A percentile compares a stretch with the other conserved stretches of the same genome.
Evolutionary conservation across 2,329 filamentous ascomycete species (phyloP).

Genomic region (Colletotrichum cordylinicola): DNA sequence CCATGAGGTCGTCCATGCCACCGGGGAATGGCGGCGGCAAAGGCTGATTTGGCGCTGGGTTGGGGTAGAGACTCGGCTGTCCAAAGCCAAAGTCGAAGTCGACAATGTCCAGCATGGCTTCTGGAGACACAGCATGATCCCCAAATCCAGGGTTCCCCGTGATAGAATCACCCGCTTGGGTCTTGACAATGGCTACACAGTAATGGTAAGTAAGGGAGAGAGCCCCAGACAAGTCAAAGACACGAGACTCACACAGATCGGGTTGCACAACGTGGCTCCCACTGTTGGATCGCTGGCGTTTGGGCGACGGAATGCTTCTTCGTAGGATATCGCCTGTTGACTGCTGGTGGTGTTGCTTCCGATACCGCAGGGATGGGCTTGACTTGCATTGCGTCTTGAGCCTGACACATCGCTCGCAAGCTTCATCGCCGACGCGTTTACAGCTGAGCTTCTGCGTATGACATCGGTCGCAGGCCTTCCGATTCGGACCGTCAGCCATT

Average conservation of each 20-base stretch:
- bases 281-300: constrained; percentile 40
- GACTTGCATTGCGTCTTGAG: constrained; percentile 49
- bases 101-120: constrained; percentile 33
- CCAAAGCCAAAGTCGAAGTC: constrained; percentile 42
- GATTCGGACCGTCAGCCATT: constrained; percentile 43
- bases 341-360: constrained; percentile 30
- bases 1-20: constrained; percentile 15
- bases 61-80: constrained; percentile 34
- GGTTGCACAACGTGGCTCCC: constrained; percentile 37
- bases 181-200: constrained; percentile 19
- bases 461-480: constrained; percentile 53
- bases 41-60: constrained; percentile 23
- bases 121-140: constrained; percentile 32
- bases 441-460: constrained; percentile 53
- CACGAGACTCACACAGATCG: constrained; percentile 39
- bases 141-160: constrained; percentile 14
- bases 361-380: constrained; percentile 46
- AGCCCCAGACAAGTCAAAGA: constrained; percentile 13
- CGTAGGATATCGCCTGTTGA: neutral
- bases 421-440: constrained; percentile 43
- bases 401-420: constrained; percentile 48
- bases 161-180: neutral
- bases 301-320: constrained; percentile 35
- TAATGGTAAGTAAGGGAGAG: constrained; percentile 12
- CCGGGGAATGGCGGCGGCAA: constrained; percentile 30